Evolutionary conservation across 345 rosid species (phyloP), one percentile per base, ranked within the genome.

Genomic region (Theobroma cacao): DNA sequence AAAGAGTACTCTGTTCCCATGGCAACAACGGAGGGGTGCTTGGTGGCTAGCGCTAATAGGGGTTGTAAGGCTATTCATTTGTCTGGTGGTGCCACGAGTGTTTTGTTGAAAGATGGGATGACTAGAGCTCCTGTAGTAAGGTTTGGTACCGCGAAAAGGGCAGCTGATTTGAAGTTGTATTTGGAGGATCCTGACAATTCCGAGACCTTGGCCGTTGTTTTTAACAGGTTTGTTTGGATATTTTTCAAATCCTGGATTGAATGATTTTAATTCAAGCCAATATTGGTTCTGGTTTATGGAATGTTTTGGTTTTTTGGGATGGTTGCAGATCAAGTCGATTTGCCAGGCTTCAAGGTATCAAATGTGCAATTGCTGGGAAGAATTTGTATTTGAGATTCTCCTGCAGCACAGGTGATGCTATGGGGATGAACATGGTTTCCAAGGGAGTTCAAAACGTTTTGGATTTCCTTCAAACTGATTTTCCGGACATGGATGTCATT

Each of bases 361-460:
- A 85, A 80, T 88, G 95, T 72, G 83, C 93, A 8, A 84, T 89
- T 65, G 91, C 93, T 2, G 95, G 95, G 28, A 89, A 87, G 85
- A 90, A 90, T 77, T 83, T 90, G 20, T 91, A 88, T 77, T 26
- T 86, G 78, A 87, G 95, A 75, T 90, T 88, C 78, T 56, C 78
- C 13, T 88, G 93, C 85, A 77, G 88, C 80, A 88, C 95, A 0
- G 95, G 93, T 3, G 95, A 90, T 76, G 95, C 95, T 60, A 91
- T 91, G 95, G 93, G 95, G 82, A 91, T 91, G 95, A 91, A 91
- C 85, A 91, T 91, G 95, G 87, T 90, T 48, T 90, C 95, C 41
- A 91, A 91, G 77, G 95, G 92, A 5, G 93, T 91, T 30, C 95
- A 91, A 77, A 91, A 91, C 64, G 91, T 90, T 41, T 80, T 91